phyloP scores from a whole-genome alignment of 116 monocot genomes.

The Phalaenopsis hybrid region DNA sequence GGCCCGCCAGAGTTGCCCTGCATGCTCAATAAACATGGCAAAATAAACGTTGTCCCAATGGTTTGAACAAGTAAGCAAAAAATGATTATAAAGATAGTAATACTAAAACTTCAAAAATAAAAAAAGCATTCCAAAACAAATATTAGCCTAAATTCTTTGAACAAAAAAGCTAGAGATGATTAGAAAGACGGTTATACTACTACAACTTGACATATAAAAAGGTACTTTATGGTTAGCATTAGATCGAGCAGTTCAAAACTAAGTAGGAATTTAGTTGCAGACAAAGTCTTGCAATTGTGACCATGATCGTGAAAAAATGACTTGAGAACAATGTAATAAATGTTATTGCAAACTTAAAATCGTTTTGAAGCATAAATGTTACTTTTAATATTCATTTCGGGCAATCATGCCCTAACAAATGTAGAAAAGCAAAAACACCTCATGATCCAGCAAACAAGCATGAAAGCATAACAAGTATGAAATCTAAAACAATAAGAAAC shows the following conservation, averaged over 20 bases:
- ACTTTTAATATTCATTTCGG: not conserved
- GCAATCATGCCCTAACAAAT: not conserved
- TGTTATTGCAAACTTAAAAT: not conserved
- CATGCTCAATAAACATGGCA: slow-evolving; percentile 2
- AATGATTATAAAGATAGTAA: not conserved
- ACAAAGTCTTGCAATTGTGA: not conserved
- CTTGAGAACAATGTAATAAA: not conserved
- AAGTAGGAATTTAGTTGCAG: not conserved
- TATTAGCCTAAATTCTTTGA: not conserved
- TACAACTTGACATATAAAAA: not conserved
- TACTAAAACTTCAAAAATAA: not conserved
- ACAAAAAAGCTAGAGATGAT: not conserved
- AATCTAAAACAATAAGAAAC: not conserved
- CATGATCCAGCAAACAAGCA: not conserved
- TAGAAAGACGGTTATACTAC: not conserved
- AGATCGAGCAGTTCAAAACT: not conserved
- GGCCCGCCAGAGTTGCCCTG: slow-evolving; percentile 97
- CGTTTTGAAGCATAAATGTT: not conserved
- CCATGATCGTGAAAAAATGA: not conserved
- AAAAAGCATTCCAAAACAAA: not conserved
- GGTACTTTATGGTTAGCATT: not conserved
- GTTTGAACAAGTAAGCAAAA: not conserved
- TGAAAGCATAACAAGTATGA: not conserved
- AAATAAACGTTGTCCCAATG: not conserved
- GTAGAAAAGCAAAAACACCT: not conserved